phyloP scores from a whole-genome alignment of 2,329 filamentous ascomycete species.

The Arachnomyces sp. region DNA sequence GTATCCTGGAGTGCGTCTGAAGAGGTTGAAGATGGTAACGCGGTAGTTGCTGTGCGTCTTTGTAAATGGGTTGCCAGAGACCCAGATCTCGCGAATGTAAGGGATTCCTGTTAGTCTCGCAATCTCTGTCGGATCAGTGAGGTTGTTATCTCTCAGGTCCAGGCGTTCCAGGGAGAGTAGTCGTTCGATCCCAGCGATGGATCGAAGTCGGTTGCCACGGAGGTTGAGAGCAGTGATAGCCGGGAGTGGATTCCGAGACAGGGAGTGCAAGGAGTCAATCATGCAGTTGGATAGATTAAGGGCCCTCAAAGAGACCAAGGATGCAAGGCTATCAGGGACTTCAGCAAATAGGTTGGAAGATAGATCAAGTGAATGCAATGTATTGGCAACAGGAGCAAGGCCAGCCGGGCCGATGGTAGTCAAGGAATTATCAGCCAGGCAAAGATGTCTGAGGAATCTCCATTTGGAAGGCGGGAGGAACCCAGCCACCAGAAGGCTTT shows the following conservation, averaged over 20 bases:
- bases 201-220: constrained; percentile 75
- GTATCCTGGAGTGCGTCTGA: constrained; percentile 81
- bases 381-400: constrained; percentile 74
- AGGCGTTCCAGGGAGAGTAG: constrained; percentile 80
- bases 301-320: constrained; percentile 76
- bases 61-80: constrained; percentile 84
- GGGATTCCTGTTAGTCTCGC: constrained; percentile 84
- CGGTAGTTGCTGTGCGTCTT: constrained; percentile 80
- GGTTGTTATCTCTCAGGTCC: constrained; percentile 80
- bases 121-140: constrained; percentile 85
- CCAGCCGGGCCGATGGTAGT: constrained; percentile 69
- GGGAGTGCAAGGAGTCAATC: constrained; percentile 87
- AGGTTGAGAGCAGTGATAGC: constrained; percentile 91
- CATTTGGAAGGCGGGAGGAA: constrained; percentile 79
- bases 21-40: constrained; percentile 89
- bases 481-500: constrained; percentile 64
- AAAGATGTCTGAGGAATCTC: constrained; percentile 87
- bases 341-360: constrained; percentile 91
- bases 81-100: constrained; percentile 85
- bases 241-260: constrained; percentile 68
- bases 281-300: constrained; percentile 94
- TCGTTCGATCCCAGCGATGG: constrained; percentile 82
- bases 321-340: constrained; percentile 82
- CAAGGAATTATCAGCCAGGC: constrained; percentile 82
- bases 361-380: constrained; percentile 82